These are phyloP conservation scores for Hypoxylon cercidicola DNA, from an alignment of 495 filamentous ascomycete species.

Conservation along the genomic window DNA sequence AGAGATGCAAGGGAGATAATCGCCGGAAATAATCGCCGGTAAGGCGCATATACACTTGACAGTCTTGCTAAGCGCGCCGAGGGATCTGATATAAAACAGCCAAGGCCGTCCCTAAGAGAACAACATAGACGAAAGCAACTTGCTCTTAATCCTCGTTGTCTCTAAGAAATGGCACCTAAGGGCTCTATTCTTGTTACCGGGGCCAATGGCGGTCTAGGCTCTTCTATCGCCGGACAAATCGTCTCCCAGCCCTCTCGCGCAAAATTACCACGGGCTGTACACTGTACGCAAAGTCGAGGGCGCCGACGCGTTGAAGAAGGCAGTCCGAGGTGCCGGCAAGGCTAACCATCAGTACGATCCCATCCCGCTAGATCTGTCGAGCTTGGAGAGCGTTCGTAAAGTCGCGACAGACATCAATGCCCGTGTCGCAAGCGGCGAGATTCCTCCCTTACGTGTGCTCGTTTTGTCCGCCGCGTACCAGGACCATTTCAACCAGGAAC, in stretches of 20 bases:
- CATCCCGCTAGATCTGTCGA: slow-evolving; percentile 54
- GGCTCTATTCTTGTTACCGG: slow-evolving; percentile 67
- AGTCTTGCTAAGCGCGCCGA: no score
- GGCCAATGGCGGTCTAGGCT: slow-evolving; percentile 60
- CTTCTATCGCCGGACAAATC: slow-evolving; percentile 59
- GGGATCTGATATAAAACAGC: slow-evolving; percentile 13
- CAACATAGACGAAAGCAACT: not conserved
- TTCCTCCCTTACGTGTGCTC: slow-evolving; percentile 56
- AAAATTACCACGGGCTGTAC: slow-evolving; percentile 52
- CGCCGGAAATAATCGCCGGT: no score
- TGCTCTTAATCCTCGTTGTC: not conserved
- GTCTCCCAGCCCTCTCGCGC: slow-evolving; percentile 48
- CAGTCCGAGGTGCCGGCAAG: slow-evolving; percentile 45
- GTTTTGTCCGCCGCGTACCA: slow-evolving; percentile 58
- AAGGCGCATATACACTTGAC: no score
- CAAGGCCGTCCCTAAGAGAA: not conserved
- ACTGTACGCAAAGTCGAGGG: slow-evolving; percentile 54
- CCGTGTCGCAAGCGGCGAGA: slow-evolving; percentile 47
- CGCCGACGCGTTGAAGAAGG: slow-evolving; percentile 37
- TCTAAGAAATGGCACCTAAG: slow-evolving; percentile 33
- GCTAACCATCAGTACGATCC: slow-evolving; percentile 52
- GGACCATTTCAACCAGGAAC: slow-evolving; percentile 45
- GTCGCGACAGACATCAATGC: slow-evolving; percentile 51
- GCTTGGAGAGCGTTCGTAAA: slow-evolving; percentile 52
- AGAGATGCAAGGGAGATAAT: no score